These are phyloP conservation scores for Trametes elegans DNA, from an alignment of 768 basidiomycete species.

Conservation along the genomic window DNA sequence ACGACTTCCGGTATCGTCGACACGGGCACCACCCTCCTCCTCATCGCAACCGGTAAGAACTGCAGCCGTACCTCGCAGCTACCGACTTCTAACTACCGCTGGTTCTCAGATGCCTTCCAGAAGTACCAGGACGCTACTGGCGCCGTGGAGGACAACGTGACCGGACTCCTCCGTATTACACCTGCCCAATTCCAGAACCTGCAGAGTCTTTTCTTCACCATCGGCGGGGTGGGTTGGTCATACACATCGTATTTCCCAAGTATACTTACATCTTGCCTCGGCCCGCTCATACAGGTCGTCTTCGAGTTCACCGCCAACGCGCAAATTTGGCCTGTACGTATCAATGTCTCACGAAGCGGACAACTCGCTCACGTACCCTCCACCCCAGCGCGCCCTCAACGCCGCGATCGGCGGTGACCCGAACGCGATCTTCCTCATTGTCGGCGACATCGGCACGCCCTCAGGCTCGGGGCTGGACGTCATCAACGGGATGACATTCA, in stretches of 20 bases:
- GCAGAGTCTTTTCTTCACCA: constrained; percentile 20
- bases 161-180: constrained; percentile 20
- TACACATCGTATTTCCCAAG: not conserved
- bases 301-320: constrained; percentile 31
- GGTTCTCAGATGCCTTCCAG: constrained; percentile 21
- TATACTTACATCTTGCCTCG: not conserved
- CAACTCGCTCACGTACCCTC: not conserved
- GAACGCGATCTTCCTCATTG: constrained; percentile 37
- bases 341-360: not conserved
- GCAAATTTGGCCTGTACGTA: constrained; percentile 31
- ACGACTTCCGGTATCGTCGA: constrained; percentile 35
- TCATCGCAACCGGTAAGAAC: constrained; percentile 30
- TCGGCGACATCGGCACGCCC: constrained; percentile 36
- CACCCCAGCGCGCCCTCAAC: constrained; percentile 35
- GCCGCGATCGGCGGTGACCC: constrained; percentile 39
- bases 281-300: constrained; percentile 8
- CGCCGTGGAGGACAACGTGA: constrained; percentile 6
- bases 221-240: constrained; percentile 1
- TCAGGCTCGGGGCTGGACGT: constrained; percentile 51
- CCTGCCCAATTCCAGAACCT: constrained; percentile 17
- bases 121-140: constrained; percentile 19
- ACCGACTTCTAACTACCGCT: not conserved
- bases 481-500: constrained; percentile 52
- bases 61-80: too few species aligned
- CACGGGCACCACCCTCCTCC: constrained; percentile 36